Evolutionary conservation across 2,329 filamentous ascomycete species (phyloP).

Genomic region (Mycosphaerella sp.): DNA sequence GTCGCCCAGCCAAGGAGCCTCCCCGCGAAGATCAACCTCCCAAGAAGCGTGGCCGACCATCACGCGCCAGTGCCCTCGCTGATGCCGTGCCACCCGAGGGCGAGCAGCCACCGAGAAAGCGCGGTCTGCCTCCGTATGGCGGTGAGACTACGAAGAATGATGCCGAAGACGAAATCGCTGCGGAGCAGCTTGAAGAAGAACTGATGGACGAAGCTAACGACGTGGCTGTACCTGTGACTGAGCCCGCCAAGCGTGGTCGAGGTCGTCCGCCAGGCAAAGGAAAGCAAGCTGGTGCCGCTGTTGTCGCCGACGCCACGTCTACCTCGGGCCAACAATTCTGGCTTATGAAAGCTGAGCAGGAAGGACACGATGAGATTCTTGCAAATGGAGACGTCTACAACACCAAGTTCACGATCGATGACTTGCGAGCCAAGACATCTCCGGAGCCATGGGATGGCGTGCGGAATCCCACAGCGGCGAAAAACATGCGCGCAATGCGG

Average conservation of each 20-base stretch:
- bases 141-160: conserved; percentile 29
- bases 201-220: conserved; percentile 19
- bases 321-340: conserved; percentile 33
- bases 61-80: conserved; percentile 7
- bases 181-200: conserved; percentile 29
- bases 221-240: not conserved
- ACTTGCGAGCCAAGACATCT: conserved; percentile 62
- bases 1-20: conserved; percentile 16
- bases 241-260: conserved; percentile 13
- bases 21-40: conserved; percentile 10
- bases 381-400: conserved; percentile 75
- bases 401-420: conserved; percentile 91
- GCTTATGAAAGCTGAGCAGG: conserved; percentile 60
- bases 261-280: conserved; percentile 11
- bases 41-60: conserved; percentile 27
- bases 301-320: conserved; percentile 1
- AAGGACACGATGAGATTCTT: conserved; percentile 63
- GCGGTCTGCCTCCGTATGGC: conserved; percentile 26
- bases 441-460: conserved; percentile 85
- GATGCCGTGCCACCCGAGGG: conserved; percentile 6
- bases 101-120: conserved; percentile 24
- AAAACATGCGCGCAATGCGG: conserved; percentile 88
- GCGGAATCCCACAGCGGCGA: conserved; percentile 57
- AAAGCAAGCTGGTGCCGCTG: conserved; percentile 15
- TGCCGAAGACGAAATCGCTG: conserved; percentile 27